Percentiles rank a stretch among this genome's conserved stretches.
Evolutionary conservation across 331 rosid species (phyloP).

Genomic region (Quercus phellos): DNA sequence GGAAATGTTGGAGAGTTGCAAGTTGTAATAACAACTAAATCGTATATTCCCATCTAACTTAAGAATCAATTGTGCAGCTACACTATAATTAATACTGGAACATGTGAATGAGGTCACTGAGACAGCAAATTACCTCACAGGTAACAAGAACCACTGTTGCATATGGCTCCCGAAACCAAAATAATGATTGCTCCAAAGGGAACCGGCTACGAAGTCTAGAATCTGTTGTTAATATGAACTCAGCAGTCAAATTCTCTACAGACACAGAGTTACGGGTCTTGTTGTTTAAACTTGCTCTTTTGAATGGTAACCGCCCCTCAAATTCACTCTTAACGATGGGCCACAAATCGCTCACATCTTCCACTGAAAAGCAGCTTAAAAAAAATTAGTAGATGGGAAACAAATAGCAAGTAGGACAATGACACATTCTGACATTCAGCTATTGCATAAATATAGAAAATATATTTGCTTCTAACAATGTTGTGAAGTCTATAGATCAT

Average conservation of each 20-base stretch:
- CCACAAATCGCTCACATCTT: slow-evolving; percentile 98
- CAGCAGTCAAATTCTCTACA: slow-evolving; percentile 70
- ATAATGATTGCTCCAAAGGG: slow-evolving; percentile 81
- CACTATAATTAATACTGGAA: slow-evolving; percentile 6
- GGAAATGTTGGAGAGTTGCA: background rate
- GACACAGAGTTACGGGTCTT: slow-evolving; percentile 77
- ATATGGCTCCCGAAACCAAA: slow-evolving; percentile 95
- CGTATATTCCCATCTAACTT: slow-evolving; percentile 5
- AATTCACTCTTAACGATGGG: slow-evolving; percentile 80
- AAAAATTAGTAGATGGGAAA: slow-evolving; percentile 13
- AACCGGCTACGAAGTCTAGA: slow-evolving; percentile 90
- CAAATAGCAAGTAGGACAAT: slow-evolving; percentile 5
- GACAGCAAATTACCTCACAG: slow-evolving; percentile 65
- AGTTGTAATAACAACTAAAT: background rate
- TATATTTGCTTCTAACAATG: background rate
- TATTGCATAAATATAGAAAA: background rate
- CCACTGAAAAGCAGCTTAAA: slow-evolving; percentile 54
- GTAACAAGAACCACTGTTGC: slow-evolving; percentile 85
- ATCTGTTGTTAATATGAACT: slow-evolving; percentile 90
- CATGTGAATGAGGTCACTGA: slow-evolving; percentile 7
- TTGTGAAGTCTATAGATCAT: background rate
- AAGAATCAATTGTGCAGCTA: slow-evolving; percentile 1
- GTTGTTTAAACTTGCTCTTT: slow-evolving; percentile 79
- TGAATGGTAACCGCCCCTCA: slow-evolving; percentile 73
- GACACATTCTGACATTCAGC: background rate